A percentile compares a stretch with the other conserved stretches of the same genome.
These are phyloP conservation scores for Chaetomium sp. DNA, from an alignment of 2,329 filamentous ascomycete species.

Conservation along the genomic window DNA sequence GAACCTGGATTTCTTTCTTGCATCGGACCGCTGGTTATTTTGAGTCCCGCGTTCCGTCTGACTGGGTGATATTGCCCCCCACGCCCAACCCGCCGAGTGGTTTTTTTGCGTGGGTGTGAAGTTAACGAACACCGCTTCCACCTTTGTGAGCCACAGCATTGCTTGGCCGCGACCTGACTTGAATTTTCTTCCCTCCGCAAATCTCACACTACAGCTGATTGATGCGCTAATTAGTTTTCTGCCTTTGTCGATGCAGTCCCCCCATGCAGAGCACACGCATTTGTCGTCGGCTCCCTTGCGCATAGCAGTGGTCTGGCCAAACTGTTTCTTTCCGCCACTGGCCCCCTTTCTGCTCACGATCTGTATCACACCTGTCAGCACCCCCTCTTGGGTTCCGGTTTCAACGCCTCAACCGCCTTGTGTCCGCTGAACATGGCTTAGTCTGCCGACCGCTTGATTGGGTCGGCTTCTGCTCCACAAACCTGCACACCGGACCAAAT, in stretches of 20 bases:
- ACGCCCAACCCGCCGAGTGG: background rate
- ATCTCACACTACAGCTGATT: background rate
- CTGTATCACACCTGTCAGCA: slow-evolving; percentile 4
- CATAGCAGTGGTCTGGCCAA: background rate
- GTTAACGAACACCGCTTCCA: background rate
- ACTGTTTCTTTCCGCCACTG: slow-evolving; percentile 8
- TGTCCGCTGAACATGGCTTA: slow-evolving; percentile 10
- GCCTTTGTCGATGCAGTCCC: background rate
- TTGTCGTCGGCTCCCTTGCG: no score
- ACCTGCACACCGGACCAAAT: slow-evolving; percentile 20
- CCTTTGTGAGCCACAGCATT: background rate
- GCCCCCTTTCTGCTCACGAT: slow-evolving; percentile 11
- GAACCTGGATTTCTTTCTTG: no score
- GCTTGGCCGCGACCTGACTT: background rate
- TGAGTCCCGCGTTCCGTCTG: background rate
- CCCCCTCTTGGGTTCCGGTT: slow-evolving; percentile 9
- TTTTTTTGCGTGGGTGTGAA: background rate
- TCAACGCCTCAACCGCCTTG: slow-evolving; percentile 5
- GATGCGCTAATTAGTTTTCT: slow-evolving; percentile 8
- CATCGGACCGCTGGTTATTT: no score
- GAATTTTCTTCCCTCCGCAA: background rate
- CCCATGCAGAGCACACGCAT: background rate
- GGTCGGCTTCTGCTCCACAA: slow-evolving; percentile 19
- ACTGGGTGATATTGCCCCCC: background rate
- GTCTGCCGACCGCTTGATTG: slow-evolving; percentile 19